Evolutionary conservation across 208 protist genomes (phyloP).

Genomic region (Acanthamoeba sp.): DNA sequence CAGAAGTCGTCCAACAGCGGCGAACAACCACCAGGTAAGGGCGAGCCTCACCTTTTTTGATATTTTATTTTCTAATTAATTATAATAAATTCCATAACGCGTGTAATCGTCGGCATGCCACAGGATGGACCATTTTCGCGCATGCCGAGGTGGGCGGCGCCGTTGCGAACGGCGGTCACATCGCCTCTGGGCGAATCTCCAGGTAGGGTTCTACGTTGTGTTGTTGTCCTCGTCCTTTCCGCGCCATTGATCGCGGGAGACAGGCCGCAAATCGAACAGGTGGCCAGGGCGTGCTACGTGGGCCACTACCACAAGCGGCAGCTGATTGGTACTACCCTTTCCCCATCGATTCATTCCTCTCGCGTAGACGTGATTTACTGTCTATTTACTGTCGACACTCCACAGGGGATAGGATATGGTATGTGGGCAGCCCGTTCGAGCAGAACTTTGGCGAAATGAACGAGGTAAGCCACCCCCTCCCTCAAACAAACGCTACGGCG

Average conservation of each 20-base stretch:
- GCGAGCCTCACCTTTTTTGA: neutral
- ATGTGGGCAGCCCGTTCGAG: conserved; percentile 83
- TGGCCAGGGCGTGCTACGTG: conserved; percentile 74
- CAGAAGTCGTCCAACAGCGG: neutral
- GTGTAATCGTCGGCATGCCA: no score
- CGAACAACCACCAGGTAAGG: neutral
- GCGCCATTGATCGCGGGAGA: no score
- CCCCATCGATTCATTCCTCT: no score
- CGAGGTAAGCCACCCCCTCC: no score
- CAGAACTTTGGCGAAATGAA: conserved; percentile 84
- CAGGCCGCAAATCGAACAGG: neutral
- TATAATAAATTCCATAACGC: neutral
- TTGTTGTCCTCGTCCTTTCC: neutral
- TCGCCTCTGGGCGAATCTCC: conserved; percentile 59
- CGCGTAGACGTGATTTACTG: neutral
- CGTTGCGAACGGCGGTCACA: conserved; percentile 76
- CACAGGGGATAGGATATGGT: conserved; percentile 73
- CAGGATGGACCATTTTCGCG: conserved; percentile 80
- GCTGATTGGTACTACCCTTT: conserved; percentile 63
- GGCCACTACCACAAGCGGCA: conserved; percentile 84
- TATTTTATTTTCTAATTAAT: neutral
- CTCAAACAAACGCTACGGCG: no score
- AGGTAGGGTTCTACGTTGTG: neutral
- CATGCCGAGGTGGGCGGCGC: conserved; percentile 82
- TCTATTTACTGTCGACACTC: neutral